Evolutionary conservation across 2,329 filamentous ascomycete genomes (phyloP).

Genomic region (Zymoseptoria crescenta): DNA sequence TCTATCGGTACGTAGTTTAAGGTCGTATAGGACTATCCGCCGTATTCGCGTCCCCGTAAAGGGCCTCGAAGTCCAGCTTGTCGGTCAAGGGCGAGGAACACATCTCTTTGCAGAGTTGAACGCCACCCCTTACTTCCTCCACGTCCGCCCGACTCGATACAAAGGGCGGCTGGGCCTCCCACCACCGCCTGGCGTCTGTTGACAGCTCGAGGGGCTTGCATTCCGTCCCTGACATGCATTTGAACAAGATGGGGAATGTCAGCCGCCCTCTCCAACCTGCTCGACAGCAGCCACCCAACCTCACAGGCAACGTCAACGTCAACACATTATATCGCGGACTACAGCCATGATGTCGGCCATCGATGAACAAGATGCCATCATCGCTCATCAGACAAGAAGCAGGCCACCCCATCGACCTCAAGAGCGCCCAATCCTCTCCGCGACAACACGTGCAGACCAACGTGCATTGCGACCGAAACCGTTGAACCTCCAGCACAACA

Average conservation of each 20-base stretch:
- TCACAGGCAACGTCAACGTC: not conserved
- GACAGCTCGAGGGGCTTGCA: constrained; percentile 21
- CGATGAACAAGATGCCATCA: not conserved
- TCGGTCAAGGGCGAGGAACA: no score
- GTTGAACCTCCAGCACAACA: constrained; percentile 5
- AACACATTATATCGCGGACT: not conserved
- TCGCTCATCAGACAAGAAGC: not conserved
- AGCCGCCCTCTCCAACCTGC: constrained; percentile 2
- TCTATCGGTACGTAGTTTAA: no score
- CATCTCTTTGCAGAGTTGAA: no score
- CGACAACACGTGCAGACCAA: not conserved
- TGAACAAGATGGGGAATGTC: constrained; percentile 7
- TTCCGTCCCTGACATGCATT: constrained; percentile 23
- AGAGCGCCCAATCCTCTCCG: constrained; percentile 8
- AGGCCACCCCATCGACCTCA: constrained; percentile 4
- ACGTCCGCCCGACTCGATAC: not conserved
- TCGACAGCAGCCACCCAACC: not conserved
- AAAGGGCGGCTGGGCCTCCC: not conserved
- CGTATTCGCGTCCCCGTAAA: no score
- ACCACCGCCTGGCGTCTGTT: constrained; percentile 16
- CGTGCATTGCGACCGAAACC: constrained; percentile 11
- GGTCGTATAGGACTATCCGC: no score
- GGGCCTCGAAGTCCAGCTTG: no score
- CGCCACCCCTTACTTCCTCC: not conserved
- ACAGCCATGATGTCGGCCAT: not conserved